Base-by-base conservation (phyloP, 2,329 filamentous ascomycete genomes). In the Ilyonectria destructans region DNA sequence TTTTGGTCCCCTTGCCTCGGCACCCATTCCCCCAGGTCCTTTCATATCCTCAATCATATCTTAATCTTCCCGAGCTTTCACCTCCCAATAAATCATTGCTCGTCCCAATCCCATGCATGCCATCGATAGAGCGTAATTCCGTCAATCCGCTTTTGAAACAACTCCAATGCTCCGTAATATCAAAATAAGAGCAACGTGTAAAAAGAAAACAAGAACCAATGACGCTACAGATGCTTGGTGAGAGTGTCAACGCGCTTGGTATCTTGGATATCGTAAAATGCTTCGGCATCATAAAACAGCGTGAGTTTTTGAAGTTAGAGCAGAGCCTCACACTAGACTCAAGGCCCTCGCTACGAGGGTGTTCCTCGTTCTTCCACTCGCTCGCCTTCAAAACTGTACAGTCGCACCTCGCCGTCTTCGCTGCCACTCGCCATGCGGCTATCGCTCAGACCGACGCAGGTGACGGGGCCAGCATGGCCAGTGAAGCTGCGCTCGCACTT, bases 401-500 rank as follows among this genome's bases (percentile, higher is more conserved):
- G 87, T 59, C 95, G 87, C 37, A 98, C 93, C 75, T 97, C 95
- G 71, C 94, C 94, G 79, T 99, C 96, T 80, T 98, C 96, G 76
- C 96, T 94, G 6, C 95, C 96, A 74, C 93, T 97, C 33, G 94
- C 93, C 85, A 99, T 92, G 46, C 93, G 89, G 74, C 92, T 93
- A 78, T 98, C 96, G 75, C 94, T 97, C 7, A 99, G 85, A 1
- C 93, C 95, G 45, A 98, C 92, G 78, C 96, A 98, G 3, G 95
- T 98, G 3, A 98, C 95, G 0, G 96, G 95, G 0, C 94, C 96
- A 1, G 91, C 89, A 80, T 98, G 96, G 0, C 95, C 95, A 2
- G 94, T 95, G 77, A 97, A 96, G 3, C 95, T 98, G 56, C 95
- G 88, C 80, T 98, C 95, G 81, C 95, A 97, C 77, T 93, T 94